These are phyloP conservation scores for Daldinia sp. DNA, from an alignment of 2,329 filamentous ascomycete genomes.

Conservation along the genomic window DNA sequence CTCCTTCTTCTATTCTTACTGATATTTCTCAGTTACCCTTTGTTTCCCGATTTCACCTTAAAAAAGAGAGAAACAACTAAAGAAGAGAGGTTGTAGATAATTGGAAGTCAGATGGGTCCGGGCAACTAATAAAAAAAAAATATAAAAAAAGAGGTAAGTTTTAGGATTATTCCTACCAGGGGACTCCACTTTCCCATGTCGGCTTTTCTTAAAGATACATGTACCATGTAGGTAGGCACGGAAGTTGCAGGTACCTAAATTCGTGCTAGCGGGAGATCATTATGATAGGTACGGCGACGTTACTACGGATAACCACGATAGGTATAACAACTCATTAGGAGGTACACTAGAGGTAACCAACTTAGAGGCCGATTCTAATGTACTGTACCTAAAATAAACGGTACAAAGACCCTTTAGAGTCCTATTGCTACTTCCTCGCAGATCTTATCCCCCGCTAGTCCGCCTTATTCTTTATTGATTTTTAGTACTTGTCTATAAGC, in stretches of 20 bases:
- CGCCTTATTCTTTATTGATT: conserved; percentile 17
- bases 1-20: neutral
- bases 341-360: too few species aligned
- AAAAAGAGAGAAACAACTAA: neutral
- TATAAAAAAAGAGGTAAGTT: conserved; percentile 9
- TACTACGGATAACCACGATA: neutral
- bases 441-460: conserved; percentile 34
- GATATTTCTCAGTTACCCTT: neutral
- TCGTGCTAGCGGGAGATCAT: neutral
- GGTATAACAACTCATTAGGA: too few species aligned
- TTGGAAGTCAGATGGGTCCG: conserved; percentile 15
- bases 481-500: neutral
- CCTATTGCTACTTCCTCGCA: conserved; percentile 28
- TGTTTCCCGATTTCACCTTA: conserved; percentile 3
- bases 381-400: conserved; percentile 19
- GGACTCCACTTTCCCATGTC: conserved; percentile 10
- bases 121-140: conserved; percentile 5
- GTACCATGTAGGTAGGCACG: neutral
- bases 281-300: too few species aligned
- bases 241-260: neutral
- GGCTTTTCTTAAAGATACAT: conserved; percentile 2
- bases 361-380: neutral
- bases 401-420: conserved; percentile 23
- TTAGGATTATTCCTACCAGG: conserved; percentile 17
- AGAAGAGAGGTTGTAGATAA: conserved; percentile 8